Conservation (phyloP, 257 asterid species). For the Cinchona pubescens region DNA sequence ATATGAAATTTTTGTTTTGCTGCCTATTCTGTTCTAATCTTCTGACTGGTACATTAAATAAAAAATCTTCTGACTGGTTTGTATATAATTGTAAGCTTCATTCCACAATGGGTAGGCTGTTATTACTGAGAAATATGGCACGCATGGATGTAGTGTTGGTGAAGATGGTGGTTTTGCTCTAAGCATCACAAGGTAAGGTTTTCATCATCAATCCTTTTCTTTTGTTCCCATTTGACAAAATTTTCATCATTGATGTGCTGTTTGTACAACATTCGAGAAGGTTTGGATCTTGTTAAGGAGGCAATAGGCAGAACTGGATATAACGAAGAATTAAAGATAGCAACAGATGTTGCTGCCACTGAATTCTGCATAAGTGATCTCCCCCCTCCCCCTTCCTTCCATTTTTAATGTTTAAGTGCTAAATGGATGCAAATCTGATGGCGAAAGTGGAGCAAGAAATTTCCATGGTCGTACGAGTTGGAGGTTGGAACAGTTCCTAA, state of each 20-base stretch:
- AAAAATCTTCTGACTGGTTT: too few species aligned
- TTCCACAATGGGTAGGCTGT: conserved; percentile 64
- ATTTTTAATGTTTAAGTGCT: too few species aligned
- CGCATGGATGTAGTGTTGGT: conserved; percentile 87
- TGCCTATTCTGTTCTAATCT: not conserved
- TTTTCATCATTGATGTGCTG: conserved; percentile 21
- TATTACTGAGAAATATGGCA: conserved; percentile 68
- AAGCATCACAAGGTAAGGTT: conserved; percentile 78
- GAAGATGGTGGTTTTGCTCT: conserved; percentile 99
- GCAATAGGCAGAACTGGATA: conserved; percentile 91
- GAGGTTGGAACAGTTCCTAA: too few species aligned
- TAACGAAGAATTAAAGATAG: conserved; percentile 79
- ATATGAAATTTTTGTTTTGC: not conserved
- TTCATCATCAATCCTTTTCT: conserved; percentile 19
- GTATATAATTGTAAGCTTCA: conserved; percentile 2
- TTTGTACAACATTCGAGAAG: conserved; percentile 80
- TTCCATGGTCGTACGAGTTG: too few species aligned
- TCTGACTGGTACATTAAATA: too few species aligned
- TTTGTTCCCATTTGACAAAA: conserved; percentile 13
- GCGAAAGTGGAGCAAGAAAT: too few species aligned
- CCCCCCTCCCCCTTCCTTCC: too few species aligned
- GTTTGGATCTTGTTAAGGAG: conserved; percentile 86
- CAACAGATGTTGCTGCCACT: conserved; percentile 86
- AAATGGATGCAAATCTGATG: too few species aligned
- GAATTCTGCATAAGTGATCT: conserved; percentile 89